Percentiles rank a stretch among this genome's conserved stretches.
phyloP scores from a whole-genome alignment of 2,329 filamentous ascomycete genomes.

The Falciphora oryzae region DNA sequence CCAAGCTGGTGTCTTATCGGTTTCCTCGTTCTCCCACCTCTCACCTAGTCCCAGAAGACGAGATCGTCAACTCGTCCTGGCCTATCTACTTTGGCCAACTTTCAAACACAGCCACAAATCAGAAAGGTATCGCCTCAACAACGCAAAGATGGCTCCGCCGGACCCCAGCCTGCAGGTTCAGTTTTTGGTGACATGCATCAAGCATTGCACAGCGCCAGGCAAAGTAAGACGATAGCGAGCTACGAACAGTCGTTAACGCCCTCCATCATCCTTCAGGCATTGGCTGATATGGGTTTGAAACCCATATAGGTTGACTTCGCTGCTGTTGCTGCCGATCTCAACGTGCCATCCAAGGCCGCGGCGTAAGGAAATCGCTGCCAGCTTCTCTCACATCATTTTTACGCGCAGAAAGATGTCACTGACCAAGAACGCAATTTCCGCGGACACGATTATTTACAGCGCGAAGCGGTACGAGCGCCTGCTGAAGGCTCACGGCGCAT shows the following conservation, averaged over 20 bases:
- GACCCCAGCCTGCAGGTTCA: slow-evolving; percentile 53
- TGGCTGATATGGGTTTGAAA: neutral
- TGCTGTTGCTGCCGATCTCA: slow-evolving; percentile 57
- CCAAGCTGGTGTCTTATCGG: no score
- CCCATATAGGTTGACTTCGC: slow-evolving; percentile 54
- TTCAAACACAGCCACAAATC: neutral
- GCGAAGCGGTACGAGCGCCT: slow-evolving; percentile 64
- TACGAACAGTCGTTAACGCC: no score
- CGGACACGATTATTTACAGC: slow-evolving; percentile 29
- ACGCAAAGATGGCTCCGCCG: slow-evolving; percentile 41
- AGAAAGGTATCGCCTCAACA: neutral
- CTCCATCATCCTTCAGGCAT: neutral
- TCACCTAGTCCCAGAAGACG: no score
- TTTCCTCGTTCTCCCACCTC: no score
- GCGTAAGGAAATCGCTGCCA: slow-evolving; percentile 47
- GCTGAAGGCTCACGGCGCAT: slow-evolving; percentile 16
- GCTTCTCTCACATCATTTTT: neutral
- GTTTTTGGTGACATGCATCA: slow-evolving; percentile 63
- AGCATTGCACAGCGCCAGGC: slow-evolving; percentile 48
- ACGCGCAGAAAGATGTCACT: neutral
- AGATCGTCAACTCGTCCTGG: no score
- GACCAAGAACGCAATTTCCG: neutral
- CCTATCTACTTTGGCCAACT: neutral
- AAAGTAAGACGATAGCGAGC: slow-evolving; percentile 38
- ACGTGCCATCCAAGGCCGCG: slow-evolving; percentile 59